These are phyloP conservation scores for Arabis hirsuta DNA, from an alignment of 345 rosid genomes.

Conservation along the genomic window DNA sequence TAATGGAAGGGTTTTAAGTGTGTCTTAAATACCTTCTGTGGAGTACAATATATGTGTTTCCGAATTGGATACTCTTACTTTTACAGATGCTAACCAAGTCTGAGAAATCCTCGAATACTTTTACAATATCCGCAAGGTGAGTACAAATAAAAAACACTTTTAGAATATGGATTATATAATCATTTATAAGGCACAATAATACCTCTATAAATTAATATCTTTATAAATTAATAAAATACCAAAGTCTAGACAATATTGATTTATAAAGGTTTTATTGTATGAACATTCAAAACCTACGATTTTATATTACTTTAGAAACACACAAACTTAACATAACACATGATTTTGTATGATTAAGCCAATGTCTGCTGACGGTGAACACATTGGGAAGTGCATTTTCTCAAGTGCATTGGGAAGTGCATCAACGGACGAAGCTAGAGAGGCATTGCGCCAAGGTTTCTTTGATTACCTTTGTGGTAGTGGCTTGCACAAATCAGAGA, in stretches of 20 bases:
- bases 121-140: slow-evolving; percentile 50
- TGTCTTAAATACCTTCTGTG: too few species aligned
- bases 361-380: slow-evolving; percentile 42
- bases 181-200: neutral
- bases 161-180: neutral
- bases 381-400: slow-evolving; percentile 45
- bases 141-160: neutral
- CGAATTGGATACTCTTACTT: too few species aligned
- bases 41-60: too few species aligned
- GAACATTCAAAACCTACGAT: neutral
- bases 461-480: slow-evolving; percentile 40
- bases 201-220: too few species aligned
- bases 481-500: slow-evolving; percentile 24
- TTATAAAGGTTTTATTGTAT: too few species aligned
- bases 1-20: too few species aligned
- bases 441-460: slow-evolving; percentile 41
- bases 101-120: slow-evolving; percentile 45
- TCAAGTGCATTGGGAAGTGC: slow-evolving; percentile 35
- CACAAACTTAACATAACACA: too few species aligned
- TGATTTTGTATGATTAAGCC: slow-evolving; percentile 25
- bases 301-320: too few species aligned
- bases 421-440: slow-evolving; percentile 40
- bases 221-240: too few species aligned
- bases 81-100: slow-evolving; percentile 42
- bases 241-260: too few species aligned